phyloP scores from a whole-genome alignment of 805 yeast genomes.

The Starmera pachycereana region DNA sequence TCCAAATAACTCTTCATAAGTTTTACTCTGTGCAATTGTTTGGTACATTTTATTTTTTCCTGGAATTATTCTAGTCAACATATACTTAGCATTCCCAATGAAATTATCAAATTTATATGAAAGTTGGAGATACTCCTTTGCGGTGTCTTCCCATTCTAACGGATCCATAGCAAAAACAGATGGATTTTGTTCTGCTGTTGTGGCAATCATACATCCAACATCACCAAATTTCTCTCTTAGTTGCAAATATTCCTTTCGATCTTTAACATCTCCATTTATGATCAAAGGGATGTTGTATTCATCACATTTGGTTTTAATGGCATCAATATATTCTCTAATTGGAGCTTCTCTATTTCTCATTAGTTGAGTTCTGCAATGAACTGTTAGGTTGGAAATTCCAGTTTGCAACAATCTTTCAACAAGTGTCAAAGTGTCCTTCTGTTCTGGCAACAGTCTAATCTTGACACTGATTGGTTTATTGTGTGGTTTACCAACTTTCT shows the following conservation, averaged over 20 bases:
- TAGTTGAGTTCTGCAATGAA: conserved; percentile 81
- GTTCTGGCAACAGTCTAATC: conserved; percentile 64
- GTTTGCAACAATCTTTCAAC: conserved; percentile 54
- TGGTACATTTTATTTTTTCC: conserved; percentile 58
- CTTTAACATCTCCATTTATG: conserved; percentile 69
- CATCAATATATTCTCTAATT: conserved; percentile 54
- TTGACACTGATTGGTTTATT: conserved; percentile 83
- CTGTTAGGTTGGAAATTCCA: conserved; percentile 77
- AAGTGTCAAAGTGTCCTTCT: conserved; percentile 48
- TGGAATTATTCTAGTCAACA: conserved; percentile 69
- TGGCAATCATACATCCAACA: conserved; percentile 92
- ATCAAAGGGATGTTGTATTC: conserved; percentile 58
- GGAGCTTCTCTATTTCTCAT: conserved; percentile 89
- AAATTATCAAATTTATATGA: conserved; percentile 52
- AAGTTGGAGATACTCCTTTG: conserved; percentile 43
- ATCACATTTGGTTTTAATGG: conserved; percentile 51
- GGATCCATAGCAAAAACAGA: conserved; percentile 46
- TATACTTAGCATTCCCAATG: conserved; percentile 69
- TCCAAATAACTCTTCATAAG: conserved; percentile 36
- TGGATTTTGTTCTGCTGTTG: conserved; percentile 81
- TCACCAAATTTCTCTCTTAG: conserved; percentile 45
- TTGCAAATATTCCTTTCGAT: conserved; percentile 40
- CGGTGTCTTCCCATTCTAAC: conserved; percentile 42
- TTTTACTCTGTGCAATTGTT: conserved; percentile 43
- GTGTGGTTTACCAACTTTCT: conserved; percentile 68